Percentiles rank a stretch among this genome's conserved stretches.
phyloP scores from a whole-genome alignment of 805 yeast genomes.

The Cyberlindnera mrakii region DNA sequence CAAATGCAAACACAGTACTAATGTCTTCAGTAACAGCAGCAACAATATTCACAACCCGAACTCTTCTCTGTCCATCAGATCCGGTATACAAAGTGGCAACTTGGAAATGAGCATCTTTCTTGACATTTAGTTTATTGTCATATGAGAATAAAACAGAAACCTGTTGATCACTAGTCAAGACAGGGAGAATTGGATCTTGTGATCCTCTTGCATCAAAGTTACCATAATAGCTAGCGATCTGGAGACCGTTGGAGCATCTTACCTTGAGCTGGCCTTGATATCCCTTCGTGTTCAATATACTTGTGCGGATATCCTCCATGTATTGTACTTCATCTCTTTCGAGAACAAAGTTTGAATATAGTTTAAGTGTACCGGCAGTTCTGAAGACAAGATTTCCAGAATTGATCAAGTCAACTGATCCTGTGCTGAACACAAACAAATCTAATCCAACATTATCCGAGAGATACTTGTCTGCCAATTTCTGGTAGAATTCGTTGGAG shows the following conservation, averaged over 20 bases:
- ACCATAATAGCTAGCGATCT: constrained; percentile 71
- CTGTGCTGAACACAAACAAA: constrained; percentile 59
- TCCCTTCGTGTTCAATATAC: constrained; percentile 50
- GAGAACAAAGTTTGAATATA: constrained; percentile 61
- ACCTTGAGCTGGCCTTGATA: constrained; percentile 79
- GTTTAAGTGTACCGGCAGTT: constrained; percentile 66
- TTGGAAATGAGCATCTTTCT: constrained; percentile 83
- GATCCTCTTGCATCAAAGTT: constrained; percentile 34
- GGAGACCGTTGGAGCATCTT: constrained; percentile 84
- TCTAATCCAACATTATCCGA: constrained; percentile 67
- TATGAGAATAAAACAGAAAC: constrained; percentile 67
- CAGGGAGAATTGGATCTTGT: constrained; percentile 67
- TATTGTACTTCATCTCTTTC: constrained; percentile 66
- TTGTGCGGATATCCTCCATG: constrained; percentile 50
- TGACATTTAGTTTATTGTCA: constrained; percentile 67
- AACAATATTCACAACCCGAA: constrained; percentile 81
- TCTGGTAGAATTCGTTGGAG: constrained; percentile 54
- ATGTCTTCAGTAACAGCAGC: constrained; percentile 73
- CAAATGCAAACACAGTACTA: constrained; percentile 68
- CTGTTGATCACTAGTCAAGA: constrained; percentile 54
- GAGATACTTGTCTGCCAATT: constrained; percentile 51
- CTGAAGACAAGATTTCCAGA: constrained; percentile 55
- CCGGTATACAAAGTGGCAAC: constrained; percentile 85
- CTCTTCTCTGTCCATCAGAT: constrained; percentile 66
- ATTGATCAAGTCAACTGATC: constrained; percentile 67